These are phyloP conservation scores for Skeletonema marinoi DNA, from an alignment of 108 stramenopile genomes.

Conservation along the genomic window DNA sequence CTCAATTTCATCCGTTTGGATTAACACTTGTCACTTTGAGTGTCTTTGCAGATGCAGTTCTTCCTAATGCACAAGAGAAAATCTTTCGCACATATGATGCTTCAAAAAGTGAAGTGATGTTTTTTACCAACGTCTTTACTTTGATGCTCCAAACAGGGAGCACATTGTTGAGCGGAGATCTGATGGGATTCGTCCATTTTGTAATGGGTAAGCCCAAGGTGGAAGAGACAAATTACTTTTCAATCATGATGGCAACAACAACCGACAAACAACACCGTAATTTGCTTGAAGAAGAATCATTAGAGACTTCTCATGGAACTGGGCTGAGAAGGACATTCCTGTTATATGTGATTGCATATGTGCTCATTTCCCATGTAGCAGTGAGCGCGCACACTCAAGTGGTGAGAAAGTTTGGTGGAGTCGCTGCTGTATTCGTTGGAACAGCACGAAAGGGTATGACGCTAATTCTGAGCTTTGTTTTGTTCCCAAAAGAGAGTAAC, in stretches of 20 bases:
- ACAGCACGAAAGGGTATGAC: slow-evolving; percentile 96
- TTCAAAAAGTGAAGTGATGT: slow-evolving; percentile 86
- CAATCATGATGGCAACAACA: not conserved
- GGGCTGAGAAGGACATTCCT: slow-evolving; percentile 29
- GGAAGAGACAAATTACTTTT: slow-evolving; percentile 8
- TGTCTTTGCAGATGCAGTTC: slow-evolving; percentile 91
- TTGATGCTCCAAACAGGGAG: slow-evolving; percentile 85
- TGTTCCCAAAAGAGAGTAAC: slow-evolving; percentile 92
- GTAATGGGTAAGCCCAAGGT: slow-evolving; percentile 43
- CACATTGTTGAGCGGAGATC: slow-evolving; percentile 83
- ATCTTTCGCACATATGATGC: slow-evolving; percentile 66
- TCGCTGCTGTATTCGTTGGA: slow-evolving; percentile 90
- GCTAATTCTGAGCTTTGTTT: slow-evolving; percentile 74
- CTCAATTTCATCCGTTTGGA: slow-evolving; percentile 89
- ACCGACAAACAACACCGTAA: not conserved
- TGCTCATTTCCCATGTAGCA: slow-evolving; percentile 90
- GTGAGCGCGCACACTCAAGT: slow-evolving; percentile 91
- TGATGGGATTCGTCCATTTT: slow-evolving; percentile 72
- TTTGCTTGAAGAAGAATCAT: not conserved
- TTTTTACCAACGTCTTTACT: slow-evolving; percentile 91
- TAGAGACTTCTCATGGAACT: slow-evolving; percentile 1
- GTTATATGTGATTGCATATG: slow-evolving; percentile 76
- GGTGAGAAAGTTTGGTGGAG: slow-evolving; percentile 92
- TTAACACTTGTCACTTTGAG: slow-evolving; percentile 83
- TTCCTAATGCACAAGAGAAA: slow-evolving; percentile 95